Base-by-base conservation (phyloP, 1,284 basidiomycete genomes). In the Leccinum cinnamomeum region DNA sequence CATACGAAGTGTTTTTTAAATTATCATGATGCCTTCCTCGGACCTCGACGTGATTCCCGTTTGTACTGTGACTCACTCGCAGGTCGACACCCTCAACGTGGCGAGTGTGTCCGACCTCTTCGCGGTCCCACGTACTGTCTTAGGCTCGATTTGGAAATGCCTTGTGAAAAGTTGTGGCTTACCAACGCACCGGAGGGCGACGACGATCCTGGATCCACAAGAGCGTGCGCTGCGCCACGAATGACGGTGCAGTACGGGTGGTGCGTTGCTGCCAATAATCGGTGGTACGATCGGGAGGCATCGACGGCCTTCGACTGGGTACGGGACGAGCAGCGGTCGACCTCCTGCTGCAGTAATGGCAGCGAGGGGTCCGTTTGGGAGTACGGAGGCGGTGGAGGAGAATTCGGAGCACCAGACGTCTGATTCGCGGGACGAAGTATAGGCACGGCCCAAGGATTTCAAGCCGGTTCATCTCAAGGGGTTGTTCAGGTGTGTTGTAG, bases 401-500 rank as follows among this genome's bases (percentile, higher is more conserved):
- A 75, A 72, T 48, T 74, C 77, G 6, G 76, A 82, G 63, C 74
- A 76, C 51, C 81, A 82, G 64, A 78, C 77, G 20, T 67, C 66
- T 30, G 71, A 75, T 56, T 77, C 73, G 54, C 69, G 71, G 20
- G 78, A 75, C 44, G 74, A 69, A 20, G 20, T 20, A 20, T 20
- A 20, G 20, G 20, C 20, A 20, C 20, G 51, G 69, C 69, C 55
- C 64, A 87, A 85, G 75, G 91, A 93, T 58, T 89, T 91, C 72
- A 96, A 95, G 78, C 92, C 93, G 8, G 86, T 95, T 28, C 95
- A 92, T 77, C 78, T 96, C 70, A 96, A 95, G 77, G 93, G 94
- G 3, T 72, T 95, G 56, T 95, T 96, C 79, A 94, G 91, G 86
- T 91, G 65, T 61, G 84, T 53, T 28, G 54, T 11, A 39, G 55